Evolutionary conservation across 202 grass and related monocot species (phyloP).

Genomic region (Hordeum pubiflorum): DNA sequence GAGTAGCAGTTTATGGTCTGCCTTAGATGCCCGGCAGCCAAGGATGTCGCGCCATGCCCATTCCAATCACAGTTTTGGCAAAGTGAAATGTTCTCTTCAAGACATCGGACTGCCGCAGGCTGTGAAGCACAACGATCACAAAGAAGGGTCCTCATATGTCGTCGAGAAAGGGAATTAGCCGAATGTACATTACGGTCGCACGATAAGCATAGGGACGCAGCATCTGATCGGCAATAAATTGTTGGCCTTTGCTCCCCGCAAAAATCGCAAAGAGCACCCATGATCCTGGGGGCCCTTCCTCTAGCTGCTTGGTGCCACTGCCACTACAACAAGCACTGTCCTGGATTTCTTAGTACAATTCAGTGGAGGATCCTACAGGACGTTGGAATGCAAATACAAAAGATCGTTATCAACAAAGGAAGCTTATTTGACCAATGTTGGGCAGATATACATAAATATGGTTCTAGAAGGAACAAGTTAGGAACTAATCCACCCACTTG

Average conservation of each 20-base stretch:
- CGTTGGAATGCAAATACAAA: background rate
- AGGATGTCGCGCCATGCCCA: conserved; percentile 46
- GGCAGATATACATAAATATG: background rate
- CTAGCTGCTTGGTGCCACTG: background rate
- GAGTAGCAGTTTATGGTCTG: conserved; percentile 84
- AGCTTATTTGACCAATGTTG: background rate
- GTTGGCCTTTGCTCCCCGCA: conserved; percentile 72
- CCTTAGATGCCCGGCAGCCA: conserved; percentile 58
- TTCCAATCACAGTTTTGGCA: conserved; percentile 87
- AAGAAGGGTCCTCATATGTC: conserved; percentile 76
- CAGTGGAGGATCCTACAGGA: conserved; percentile 17
- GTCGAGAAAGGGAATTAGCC: conserved; percentile 71
- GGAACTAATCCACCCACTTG: background rate
- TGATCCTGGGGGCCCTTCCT: conserved; percentile 27
- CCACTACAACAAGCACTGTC: conserved; percentile 3
- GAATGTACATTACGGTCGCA: conserved; percentile 89
- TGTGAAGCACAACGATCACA: conserved; percentile 73
- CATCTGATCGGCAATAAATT: conserved; percentile 84
- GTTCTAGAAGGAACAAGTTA: background rate
- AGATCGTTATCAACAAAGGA: background rate
- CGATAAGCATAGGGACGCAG: conserved; percentile 70
- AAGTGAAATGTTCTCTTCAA: conserved; percentile 58
- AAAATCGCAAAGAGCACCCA: conserved; percentile 77
- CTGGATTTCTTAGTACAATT: conserved; percentile 8
- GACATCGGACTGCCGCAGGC: conserved; percentile 59